These are phyloP conservation scores for Fraxinus floribunda DNA, from an alignment of 305 asterid genomes.

Conservation along the genomic window DNA sequence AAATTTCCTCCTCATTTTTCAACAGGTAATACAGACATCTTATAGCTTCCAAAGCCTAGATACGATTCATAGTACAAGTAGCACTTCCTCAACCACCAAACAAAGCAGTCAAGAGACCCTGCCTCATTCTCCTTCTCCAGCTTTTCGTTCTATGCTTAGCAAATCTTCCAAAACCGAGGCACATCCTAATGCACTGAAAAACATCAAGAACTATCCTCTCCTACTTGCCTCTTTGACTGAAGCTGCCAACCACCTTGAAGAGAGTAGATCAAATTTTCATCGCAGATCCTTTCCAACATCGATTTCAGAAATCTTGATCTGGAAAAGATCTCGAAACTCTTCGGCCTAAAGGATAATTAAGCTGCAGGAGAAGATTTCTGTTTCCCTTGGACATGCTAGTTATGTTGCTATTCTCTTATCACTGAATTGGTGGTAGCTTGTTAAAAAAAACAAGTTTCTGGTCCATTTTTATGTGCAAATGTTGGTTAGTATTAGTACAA, in stretches of 20 bases:
- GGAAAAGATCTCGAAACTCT: constrained; percentile 61
- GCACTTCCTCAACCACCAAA: constrained; percentile 38
- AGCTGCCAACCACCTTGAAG: constrained; percentile 65
- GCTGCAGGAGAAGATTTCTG: background rate
- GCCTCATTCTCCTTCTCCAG: constrained; percentile 61
- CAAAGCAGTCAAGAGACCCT: constrained; percentile 32
- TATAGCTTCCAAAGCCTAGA: constrained; percentile 35
- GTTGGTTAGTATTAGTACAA: background rate
- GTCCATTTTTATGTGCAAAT: background rate
- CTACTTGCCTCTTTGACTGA: constrained; percentile 69
- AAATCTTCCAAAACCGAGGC: constrained; percentile 71
- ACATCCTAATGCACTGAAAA: constrained; percentile 78
- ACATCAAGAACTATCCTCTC: constrained; percentile 82
- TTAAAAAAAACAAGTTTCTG: background rate
- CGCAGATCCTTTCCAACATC: constrained; percentile 57
- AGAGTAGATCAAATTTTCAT: constrained; percentile 53
- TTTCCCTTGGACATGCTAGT: background rate
- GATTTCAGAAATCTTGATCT: constrained; percentile 63
- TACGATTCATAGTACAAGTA: constrained; percentile 35
- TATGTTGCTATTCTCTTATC: background rate
- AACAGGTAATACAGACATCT: constrained; percentile 39
- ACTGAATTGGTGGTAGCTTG: background rate
- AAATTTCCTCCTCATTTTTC: background rate
- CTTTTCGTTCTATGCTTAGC: constrained; percentile 41
- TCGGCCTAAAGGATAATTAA: constrained; percentile 45